phyloP scores from a whole-genome alignment of 768 basidiomycete genomes.

The Russula vinacea region DNA sequence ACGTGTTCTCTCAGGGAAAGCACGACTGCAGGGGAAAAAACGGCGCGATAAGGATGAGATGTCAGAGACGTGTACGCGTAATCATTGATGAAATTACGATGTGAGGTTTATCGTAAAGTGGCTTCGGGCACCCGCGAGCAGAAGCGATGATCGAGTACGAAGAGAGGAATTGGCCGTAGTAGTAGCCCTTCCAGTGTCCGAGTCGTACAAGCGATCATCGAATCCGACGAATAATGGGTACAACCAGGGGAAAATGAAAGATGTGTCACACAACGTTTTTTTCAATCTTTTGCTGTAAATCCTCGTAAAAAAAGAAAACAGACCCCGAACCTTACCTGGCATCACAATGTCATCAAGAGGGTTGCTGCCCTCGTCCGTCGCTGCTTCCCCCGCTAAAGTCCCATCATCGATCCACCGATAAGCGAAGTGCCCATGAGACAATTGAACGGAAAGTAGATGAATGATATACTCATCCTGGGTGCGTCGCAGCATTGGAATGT shows the following conservation, averaged over 20 bases:
- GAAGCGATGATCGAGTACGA: slow-evolving; percentile 41
- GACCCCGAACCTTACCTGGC: slow-evolving; percentile 25
- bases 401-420: neutral
- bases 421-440: neutral
- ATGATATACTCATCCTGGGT: slow-evolving; percentile 42
- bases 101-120: slow-evolving; percentile 53
- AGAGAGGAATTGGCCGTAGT: slow-evolving; percentile 73
- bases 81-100: neutral
- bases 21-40: slow-evolving; percentile 46
- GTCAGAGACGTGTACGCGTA: no score
- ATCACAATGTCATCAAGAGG: slow-evolving; percentile 13
- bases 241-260: no score
- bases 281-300: no score
- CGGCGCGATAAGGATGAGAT: neutral
- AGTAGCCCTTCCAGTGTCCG: slow-evolving; percentile 81
- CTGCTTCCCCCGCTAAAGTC: neutral
- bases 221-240: slow-evolving; percentile 57
- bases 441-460: no score
- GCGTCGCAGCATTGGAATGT: slow-evolving; percentile 42
- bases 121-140: slow-evolving; percentile 43
- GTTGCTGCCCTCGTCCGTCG: slow-evolving; percentile 5
- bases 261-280: no score
- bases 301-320: no score
- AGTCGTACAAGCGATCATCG: slow-evolving; percentile 64
- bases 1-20: slow-evolving; percentile 64